Percentiles rank a stretch among this genome's conserved stretches.
Conservation (phyloP, 2,329 filamentous ascomycete genomes). For the Sarocladiaceae sp. region DNA sequence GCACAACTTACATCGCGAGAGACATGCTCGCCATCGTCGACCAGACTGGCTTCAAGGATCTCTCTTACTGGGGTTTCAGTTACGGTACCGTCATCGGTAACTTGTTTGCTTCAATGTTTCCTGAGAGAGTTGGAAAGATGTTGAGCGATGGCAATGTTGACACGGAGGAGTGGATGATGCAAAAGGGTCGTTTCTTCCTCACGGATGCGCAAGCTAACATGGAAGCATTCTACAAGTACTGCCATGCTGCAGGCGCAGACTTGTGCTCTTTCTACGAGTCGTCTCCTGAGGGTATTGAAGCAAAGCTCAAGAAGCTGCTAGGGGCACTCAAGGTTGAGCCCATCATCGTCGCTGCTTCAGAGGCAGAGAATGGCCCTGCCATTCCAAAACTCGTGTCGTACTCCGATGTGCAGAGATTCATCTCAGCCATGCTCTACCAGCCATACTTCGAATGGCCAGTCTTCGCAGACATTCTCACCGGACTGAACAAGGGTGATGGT, state of each 20-base stretch:
- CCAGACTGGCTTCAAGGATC: conserved; percentile 34
- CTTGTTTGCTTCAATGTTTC: conserved; percentile 48
- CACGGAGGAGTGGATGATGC: conserved; percentile 49
- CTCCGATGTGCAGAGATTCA: conserved; percentile 39
- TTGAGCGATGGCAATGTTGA: conserved; percentile 51
- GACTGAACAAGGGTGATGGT: conserved; percentile 40
- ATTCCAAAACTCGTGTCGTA: conserved; percentile 48
- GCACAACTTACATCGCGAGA: conserved; percentile 40
- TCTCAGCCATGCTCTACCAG: conserved; percentile 38
- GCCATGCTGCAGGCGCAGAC: conserved; percentile 46
- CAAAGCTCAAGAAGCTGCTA: conserved; percentile 35
- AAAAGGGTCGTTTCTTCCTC: conserved; percentile 41
- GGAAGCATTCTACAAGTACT: conserved; percentile 49
- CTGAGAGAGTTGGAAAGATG: conserved; percentile 44
- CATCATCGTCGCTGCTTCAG: conserved; percentile 30
- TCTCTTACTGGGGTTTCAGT: conserved; percentile 51
- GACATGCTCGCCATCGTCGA: conserved; percentile 44
- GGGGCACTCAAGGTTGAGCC: conserved; percentile 35
- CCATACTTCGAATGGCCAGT: conserved; percentile 26
- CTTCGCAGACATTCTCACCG: conserved; percentile 38
- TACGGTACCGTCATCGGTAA: conserved; percentile 51
- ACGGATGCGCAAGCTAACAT: conserved; percentile 52
- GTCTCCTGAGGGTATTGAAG: conserved; percentile 32
- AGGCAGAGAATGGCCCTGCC: conserved; percentile 25
- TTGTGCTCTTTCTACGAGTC: conserved; percentile 40